A percentile compares a stretch with the other conserved stretches of the same genome.
Conservation (phyloP, 768 basidiomycete species). For the Galerina marginata region DNA sequence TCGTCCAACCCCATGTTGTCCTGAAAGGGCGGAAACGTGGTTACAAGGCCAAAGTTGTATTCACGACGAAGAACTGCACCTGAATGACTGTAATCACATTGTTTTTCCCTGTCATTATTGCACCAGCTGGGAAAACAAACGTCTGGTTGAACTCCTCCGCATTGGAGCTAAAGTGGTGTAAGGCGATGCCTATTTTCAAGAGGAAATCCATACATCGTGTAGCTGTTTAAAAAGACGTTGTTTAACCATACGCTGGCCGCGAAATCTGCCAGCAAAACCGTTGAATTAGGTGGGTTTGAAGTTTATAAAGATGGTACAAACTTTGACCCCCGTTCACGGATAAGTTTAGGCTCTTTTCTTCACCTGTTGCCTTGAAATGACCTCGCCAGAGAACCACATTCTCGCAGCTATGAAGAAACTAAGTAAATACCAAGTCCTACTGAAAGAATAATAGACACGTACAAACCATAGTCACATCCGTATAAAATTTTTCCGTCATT, state of each 20-base stretch:
- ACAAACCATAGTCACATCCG: slow-evolving; percentile 89
- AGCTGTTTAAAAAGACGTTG: slow-evolving; percentile 49
- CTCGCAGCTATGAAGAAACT: slow-evolving; percentile 63
- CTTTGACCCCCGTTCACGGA: slow-evolving; percentile 84
- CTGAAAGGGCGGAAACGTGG: slow-evolving; percentile 35
- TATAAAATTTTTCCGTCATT: slow-evolving; percentile 78
- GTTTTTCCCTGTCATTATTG: slow-evolving; percentile 55
- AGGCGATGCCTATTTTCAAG: background rate
- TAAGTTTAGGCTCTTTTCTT: slow-evolving; percentile 68
- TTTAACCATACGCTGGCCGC: slow-evolving; percentile 86
- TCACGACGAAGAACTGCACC: slow-evolving; percentile 38
- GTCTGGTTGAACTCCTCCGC: slow-evolving; percentile 69
- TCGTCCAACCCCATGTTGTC: slow-evolving; percentile 85
- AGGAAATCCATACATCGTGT: background rate
- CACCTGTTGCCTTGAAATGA: slow-evolving; percentile 69
- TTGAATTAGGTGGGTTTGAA: background rate
- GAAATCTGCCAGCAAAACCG: slow-evolving; percentile 54
- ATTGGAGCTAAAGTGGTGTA: background rate
- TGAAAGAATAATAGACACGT: slow-evolving; percentile 29
- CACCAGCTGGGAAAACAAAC: slow-evolving; percentile 63
- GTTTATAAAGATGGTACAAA: slow-evolving; percentile 23
- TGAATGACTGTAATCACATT: slow-evolving; percentile 82
- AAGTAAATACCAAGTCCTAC: background rate
- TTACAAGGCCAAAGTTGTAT: background rate
- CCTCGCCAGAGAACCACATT: slow-evolving; percentile 83